A percentile compares a stretch with the other conserved stretches of the same genome.
These are phyloP conservation scores for Nakataea oryzae DNA, from an alignment of 2,329 filamentous ascomycete genomes.

Conservation along the genomic window DNA sequence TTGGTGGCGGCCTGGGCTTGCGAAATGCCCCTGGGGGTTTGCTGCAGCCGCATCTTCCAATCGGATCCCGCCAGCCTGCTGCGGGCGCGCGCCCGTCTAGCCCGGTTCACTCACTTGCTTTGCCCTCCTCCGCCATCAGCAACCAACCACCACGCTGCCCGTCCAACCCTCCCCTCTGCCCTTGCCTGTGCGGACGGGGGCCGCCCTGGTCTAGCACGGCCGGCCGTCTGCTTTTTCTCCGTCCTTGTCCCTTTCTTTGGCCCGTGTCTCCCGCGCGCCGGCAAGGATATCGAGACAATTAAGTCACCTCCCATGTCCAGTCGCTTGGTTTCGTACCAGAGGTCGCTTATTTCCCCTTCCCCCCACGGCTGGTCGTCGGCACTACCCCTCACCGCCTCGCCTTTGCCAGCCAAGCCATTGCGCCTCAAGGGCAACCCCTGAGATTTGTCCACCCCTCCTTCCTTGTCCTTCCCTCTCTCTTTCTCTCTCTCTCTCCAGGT, in stretches of 20 bases:
- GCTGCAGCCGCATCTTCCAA: too few species aligned
- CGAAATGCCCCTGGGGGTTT: too few species aligned
- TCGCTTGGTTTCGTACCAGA: background rate
- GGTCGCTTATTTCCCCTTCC: background rate
- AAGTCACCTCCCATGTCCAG: background rate
- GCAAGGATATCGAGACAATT: background rate
- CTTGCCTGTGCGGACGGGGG: too few species aligned
- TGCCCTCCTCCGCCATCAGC: too few species aligned
- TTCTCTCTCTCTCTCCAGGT: too few species aligned
- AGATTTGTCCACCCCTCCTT: background rate
- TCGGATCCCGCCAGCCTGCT: slow-evolving; percentile 1
- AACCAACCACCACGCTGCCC: background rate
- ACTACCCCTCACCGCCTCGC: background rate
- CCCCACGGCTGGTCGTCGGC: too few species aligned
- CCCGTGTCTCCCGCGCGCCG: background rate
- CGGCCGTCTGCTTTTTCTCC: background rate
- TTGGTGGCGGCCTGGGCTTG: too few species aligned
- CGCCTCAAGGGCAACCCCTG: background rate
- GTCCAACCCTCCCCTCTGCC: too few species aligned
- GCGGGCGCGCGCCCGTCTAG: background rate
- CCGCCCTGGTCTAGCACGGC: too few species aligned
- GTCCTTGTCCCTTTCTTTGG: background rate
- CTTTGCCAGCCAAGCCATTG: too few species aligned
- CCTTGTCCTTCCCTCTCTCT: too few species aligned
- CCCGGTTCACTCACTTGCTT: too few species aligned